Percentiles rank a stretch among this genome's conserved stretches.
These are phyloP conservation scores for Russula compacta DNA, from an alignment of 768 basidiomycete species.

Conservation along the genomic window DNA sequence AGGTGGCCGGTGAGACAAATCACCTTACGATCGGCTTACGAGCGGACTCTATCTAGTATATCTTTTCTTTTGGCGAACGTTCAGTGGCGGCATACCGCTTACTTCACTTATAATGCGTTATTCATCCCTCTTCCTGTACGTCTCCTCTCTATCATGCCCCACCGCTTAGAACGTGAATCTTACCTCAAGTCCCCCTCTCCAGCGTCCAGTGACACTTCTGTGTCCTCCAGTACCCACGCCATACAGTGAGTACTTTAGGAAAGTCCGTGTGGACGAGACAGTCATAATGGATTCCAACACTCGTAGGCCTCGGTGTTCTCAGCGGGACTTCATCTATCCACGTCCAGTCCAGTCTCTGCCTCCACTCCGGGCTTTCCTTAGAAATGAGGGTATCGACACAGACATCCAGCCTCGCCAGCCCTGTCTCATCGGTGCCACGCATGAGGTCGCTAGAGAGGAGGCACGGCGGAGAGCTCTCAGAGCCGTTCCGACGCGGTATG, in stretches of 20 bases:
- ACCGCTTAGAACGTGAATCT: conserved; percentile 15
- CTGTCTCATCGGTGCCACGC: neutral
- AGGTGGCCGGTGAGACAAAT: neutral
- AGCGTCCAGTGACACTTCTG: conserved; percentile 10
- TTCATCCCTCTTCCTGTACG: conserved; percentile 6
- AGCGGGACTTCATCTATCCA: conserved; percentile 6
- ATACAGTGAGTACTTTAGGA: conserved; percentile 6
- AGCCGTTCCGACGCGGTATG: conserved; percentile 12
- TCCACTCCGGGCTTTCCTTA: conserved; percentile 16
- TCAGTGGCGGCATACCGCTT: conserved; percentile 13
- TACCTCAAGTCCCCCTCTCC: conserved; percentile 13
- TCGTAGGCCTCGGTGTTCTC: conserved; percentile 3
- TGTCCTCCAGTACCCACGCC: conserved; percentile 1
- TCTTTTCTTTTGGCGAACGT: conserved; percentile 7
- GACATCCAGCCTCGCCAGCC: conserved; percentile 6
- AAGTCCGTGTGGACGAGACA: neutral
- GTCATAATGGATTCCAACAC: neutral
- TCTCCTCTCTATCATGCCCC: conserved; percentile 15
- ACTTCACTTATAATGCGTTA: conserved; percentile 15
- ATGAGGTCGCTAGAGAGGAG: conserved; percentile 13
- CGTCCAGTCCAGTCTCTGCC: conserved; percentile 15
- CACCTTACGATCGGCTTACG: conserved; percentile 9
- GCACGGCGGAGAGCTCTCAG: conserved; percentile 14
- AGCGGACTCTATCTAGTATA: conserved; percentile 4
- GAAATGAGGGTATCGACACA: conserved; percentile 9